These are phyloP conservation scores for Coriolopsis trogii DNA, from an alignment of 1,284 basidiomycete species.

Conservation along the genomic window DNA sequence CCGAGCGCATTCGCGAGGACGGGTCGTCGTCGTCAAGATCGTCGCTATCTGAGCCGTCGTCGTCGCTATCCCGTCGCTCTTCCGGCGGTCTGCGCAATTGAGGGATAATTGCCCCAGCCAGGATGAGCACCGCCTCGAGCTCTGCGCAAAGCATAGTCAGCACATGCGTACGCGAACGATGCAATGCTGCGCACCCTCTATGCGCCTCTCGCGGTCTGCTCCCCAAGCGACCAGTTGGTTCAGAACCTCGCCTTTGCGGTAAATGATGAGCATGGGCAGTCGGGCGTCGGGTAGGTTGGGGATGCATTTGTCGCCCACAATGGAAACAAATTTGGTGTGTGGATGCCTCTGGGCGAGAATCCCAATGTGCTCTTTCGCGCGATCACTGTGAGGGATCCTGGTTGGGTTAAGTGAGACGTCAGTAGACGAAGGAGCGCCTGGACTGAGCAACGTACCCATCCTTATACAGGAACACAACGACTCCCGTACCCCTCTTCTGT, in stretches of 20 bases:
- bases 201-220: conserved; percentile 71
- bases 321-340: conserved; percentile 94
- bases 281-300: conserved; percentile 93
- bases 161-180: background rate
- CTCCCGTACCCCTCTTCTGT: conserved; percentile 75
- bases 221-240: conserved; percentile 89
- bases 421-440: background rate
- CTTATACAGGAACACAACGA: conserved; percentile 89
- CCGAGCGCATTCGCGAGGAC: conserved; percentile 55
- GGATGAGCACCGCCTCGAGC: conserved; percentile 66
- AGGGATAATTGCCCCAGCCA: conserved; percentile 62
- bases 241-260: conserved; percentile 87
- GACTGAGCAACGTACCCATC: conserved; percentile 61
- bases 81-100: conserved; percentile 43
- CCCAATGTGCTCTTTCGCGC: conserved; percentile 72
- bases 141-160: conserved; percentile 45
- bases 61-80: conserved; percentile 35
- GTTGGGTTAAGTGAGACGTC: background rate
- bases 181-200: conserved; percentile 65
- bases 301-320: conserved; percentile 95
- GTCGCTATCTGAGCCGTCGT: conserved; percentile 43
- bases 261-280: conserved; percentile 91
- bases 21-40: conserved; percentile 47
- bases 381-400: conserved; percentile 82
- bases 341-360: conserved; percentile 83